A percentile compares a stretch with the other conserved stretches of the same genome.
Conservation (phyloP, 139 green algal species). For the Chlorokybus atmophyticus region DNA sequence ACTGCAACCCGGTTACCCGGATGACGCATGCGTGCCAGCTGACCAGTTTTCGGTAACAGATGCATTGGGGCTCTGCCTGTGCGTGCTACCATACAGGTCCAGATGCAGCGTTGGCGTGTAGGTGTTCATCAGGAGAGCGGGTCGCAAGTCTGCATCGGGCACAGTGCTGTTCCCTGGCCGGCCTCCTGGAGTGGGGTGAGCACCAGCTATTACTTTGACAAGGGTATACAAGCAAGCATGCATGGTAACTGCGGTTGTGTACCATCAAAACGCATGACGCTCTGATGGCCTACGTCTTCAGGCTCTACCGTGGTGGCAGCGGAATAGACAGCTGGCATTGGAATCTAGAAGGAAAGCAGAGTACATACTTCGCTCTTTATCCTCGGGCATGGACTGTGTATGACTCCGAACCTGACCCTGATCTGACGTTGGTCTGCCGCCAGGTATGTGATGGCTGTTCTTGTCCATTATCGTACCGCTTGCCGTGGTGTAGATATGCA, state of each 20-base stretch:
- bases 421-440: conserved; percentile 20
- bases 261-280: neutral
- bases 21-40: conserved; percentile 14
- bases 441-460: no score
- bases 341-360: conserved; percentile 12
- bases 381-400: conserved; percentile 27
- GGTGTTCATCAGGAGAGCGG: no score
- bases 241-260: neutral
- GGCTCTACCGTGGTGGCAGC: no score
- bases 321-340: conserved; percentile 20
- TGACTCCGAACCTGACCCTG: conserved; percentile 22
- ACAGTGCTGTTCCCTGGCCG: neutral
- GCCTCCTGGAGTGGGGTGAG: neutral
- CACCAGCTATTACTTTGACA: conserved; percentile 1
- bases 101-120: no score
- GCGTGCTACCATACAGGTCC: no score
- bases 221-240: conserved; percentile 4
- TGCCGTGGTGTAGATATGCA: no score
- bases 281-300: no score
- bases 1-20: conserved; percentile 15
- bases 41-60: conserved; percentile 22
- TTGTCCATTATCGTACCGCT: no score
- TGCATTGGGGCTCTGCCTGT: no score
- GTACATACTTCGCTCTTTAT: conserved; percentile 23
- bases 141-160: no score